A percentile compares a stretch with the other conserved stretches of the same genome.
Evolutionary conservation across 345 rosid genomes (phyloP).

Genomic region (Brassica juncea): DNA sequence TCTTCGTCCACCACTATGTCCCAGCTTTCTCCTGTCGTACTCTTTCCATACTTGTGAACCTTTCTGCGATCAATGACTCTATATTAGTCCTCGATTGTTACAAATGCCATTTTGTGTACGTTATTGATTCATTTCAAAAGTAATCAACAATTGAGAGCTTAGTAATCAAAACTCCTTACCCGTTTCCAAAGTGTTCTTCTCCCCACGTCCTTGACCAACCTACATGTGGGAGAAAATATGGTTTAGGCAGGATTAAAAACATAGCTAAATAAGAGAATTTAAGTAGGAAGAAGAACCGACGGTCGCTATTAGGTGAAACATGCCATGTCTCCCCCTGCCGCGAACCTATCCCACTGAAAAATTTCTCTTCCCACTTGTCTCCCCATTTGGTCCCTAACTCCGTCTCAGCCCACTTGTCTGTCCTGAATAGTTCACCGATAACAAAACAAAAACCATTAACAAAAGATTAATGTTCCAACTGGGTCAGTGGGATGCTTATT

Average conservation of each 20-base stretch:
- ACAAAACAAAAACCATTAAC: slow-evolving; percentile 22
- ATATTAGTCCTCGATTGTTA: slow-evolving; percentile 13
- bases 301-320: slow-evolving; percentile 76
- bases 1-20: slow-evolving; percentile 94
- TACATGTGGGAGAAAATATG: slow-evolving; percentile 27
- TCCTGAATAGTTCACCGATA: slow-evolving; percentile 63
- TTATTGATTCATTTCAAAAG: neutral
- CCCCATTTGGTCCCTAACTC: slow-evolving; percentile 99
- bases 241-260: slow-evolving; percentile 6
- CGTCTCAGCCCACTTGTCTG: slow-evolving; percentile 99
- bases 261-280: neutral
- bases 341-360: slow-evolving; percentile 91
- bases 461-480: neutral
- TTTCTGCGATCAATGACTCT: slow-evolving; percentile 52
- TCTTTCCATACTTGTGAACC: slow-evolving; percentile 96
- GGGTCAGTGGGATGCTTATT: slow-evolving; percentile 12
- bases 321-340: slow-evolving; percentile 99
- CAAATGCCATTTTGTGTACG: neutral
- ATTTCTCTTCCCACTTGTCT: slow-evolving; percentile 99
- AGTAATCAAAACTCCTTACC: slow-evolving; percentile 49
- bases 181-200: slow-evolving; percentile 96
- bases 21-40: slow-evolving; percentile 98
- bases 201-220: slow-evolving; percentile 99
- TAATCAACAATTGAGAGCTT: neutral
- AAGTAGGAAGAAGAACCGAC: slow-evolving; percentile 48